phyloP scores from a whole-genome alignment of 2,329 filamentous ascomycete genomes.

The Aspergillus pseudotamarii region DNA sequence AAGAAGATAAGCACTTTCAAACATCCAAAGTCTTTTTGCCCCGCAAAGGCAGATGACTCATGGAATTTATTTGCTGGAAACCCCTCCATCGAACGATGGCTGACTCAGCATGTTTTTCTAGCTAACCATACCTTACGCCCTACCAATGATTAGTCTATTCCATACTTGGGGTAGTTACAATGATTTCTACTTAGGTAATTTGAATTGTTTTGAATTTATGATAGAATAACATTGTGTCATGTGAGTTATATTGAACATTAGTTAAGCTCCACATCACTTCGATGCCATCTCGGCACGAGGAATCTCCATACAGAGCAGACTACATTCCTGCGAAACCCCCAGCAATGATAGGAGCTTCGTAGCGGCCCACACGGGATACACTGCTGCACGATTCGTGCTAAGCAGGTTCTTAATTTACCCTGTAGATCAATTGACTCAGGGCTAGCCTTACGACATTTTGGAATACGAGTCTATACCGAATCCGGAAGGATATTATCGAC shows the following conservation, averaged over 20 bases:
- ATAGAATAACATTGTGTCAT: not conserved
- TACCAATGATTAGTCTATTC: not conserved
- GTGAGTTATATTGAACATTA: too few relatives aligned
- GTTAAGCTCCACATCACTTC: not conserved
- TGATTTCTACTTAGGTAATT: not conserved
- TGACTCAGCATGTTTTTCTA: not conserved
- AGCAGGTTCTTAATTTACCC: not conserved
- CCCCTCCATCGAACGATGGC: not conserved
- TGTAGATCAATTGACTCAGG: not conserved
- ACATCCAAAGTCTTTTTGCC: not conserved
- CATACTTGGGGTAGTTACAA: not conserved
- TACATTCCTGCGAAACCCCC: not conserved
- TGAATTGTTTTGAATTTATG: not conserved
- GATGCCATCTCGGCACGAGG: not conserved
- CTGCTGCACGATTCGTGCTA: not conserved
- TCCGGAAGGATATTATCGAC: not conserved
- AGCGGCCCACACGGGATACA: not conserved
- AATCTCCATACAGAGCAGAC: not conserved
- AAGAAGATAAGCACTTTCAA: not conserved
- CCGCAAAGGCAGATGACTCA: slow-evolving; percentile 4
- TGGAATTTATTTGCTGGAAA: not conserved
- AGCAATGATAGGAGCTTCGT: not conserved
- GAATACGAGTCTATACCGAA: not conserved
- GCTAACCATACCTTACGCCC: not conserved
- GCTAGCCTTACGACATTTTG: not conserved